Conservation (phyloP, 192 early-diverging fungal species). For the Coemansia nantahalensis region DNA sequence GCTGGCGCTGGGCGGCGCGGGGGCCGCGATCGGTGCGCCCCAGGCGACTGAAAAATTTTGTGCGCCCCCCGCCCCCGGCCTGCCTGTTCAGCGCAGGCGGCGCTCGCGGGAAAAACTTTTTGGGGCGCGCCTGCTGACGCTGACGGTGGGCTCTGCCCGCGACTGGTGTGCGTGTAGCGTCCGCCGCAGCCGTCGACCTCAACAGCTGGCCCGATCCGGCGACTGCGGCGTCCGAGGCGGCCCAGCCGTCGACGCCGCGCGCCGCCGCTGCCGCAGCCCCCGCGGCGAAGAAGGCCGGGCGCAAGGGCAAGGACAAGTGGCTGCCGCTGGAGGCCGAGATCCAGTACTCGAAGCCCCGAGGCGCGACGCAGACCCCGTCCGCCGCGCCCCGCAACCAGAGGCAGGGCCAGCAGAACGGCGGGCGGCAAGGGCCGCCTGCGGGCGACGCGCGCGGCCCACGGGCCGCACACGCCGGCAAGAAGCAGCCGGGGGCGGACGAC, state of each 20-base stretch:
- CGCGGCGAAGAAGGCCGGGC: conserved; percentile 26
- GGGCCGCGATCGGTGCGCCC: background rate
- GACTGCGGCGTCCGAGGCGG: conserved; percentile 31
- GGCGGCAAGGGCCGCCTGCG: conserved; percentile 3
- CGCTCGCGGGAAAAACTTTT: conserved; percentile 1
- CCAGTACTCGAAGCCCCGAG: conserved; percentile 46
- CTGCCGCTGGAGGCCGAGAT: conserved; percentile 46
- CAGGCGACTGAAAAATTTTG: conserved; percentile 1
- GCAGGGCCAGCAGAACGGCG: conserved; percentile 15
- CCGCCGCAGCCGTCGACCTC: conserved; percentile 22
- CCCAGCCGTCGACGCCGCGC: conserved; percentile 7
- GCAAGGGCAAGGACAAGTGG: conserved; percentile 55
- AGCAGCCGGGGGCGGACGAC: conserved; percentile 11
- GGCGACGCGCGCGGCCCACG: conserved; percentile 11
- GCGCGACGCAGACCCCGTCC: conserved; percentile 19
- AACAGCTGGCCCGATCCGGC: conserved; percentile 54
- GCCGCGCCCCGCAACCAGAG: conserved; percentile 20
- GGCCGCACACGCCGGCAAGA: conserved; percentile 11
- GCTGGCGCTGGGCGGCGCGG: background rate
- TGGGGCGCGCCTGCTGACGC: no score
- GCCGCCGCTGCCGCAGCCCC: conserved; percentile 1
- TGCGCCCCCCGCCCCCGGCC: background rate
- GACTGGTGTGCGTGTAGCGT: conserved; percentile 12
- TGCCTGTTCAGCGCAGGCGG: background rate
- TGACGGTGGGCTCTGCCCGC: no score